Evolutionary conservation across 208 protist genomes (phyloP), one percentile per base, ranked within the genome.

Genomic region (Leishmania aethiopica): DNA sequence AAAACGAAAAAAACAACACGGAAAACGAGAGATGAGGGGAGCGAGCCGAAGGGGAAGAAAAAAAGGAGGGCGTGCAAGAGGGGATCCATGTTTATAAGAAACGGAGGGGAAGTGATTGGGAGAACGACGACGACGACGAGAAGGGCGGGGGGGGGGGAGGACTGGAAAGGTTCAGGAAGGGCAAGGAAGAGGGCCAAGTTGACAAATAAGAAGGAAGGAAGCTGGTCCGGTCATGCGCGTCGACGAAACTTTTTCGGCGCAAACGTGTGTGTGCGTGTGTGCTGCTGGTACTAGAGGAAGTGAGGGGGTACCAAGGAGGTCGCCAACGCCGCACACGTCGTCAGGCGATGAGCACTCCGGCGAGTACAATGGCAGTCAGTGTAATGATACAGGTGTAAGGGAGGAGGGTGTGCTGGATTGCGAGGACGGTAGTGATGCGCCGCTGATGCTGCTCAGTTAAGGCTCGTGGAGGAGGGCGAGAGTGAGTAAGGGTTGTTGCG

Each of bases 401-500:
- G 66, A 13, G 17, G 35, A 25, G 42, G 59, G 7, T 17, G n/a
- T 32, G 28, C 59, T 64, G 28, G 7, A 17, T 28, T 64, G n/a
- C 3, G 28, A 32, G 10, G 10, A 32, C 28, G 59, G 28, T 71
- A 45, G 67, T 49, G 25, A 45, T 32, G 70, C 70, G 11, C 28
- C 42, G 7, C 45, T 6, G 25, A 49, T 53, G 25, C 40, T 25
- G 70, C 32, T 76, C 57, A 81, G 67, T 85, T 85, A 37, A 83
- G 69, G 5, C 60, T 82, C 17, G 60, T 72, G 22, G 80, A 72
- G 49, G 76, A 78, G 49, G 84, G 81, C n/a, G 84, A 88, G 22
- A 81, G 77, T 37, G 78, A 76, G 77, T 88, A 88, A 11, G 84
- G 84, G 80, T 88, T 88, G 77, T 88, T 84, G 55, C 84, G 84